Conservation (phyloP, 2,329 filamentous ascomycete genomes). For the Colletotrichum falcatum region DNA sequence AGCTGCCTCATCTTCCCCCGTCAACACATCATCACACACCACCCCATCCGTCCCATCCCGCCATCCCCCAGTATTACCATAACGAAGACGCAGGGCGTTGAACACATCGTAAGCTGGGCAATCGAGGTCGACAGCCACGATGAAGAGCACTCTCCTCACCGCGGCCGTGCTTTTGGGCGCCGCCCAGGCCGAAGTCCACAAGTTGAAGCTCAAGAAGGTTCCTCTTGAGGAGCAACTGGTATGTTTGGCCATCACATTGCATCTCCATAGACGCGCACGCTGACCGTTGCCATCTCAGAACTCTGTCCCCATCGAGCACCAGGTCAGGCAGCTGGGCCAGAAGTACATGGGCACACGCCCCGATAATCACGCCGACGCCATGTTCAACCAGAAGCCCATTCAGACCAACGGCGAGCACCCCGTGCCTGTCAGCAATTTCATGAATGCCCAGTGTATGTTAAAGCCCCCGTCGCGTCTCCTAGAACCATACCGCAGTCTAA, state of each 20-base stretch:
- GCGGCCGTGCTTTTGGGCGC: conserved; percentile 85
- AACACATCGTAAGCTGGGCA: conserved; percentile 19
- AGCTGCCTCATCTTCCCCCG: conserved; percentile 34
- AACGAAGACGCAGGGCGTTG: conserved; percentile 30
- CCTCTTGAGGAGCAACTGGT: conserved; percentile 93
- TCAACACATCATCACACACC: conserved; percentile 39
- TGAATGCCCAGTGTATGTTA: conserved; percentile 97
- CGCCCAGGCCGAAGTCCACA: conserved; percentile 88
- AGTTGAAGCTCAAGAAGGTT: conserved; percentile 98
- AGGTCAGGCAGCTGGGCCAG: conserved; percentile 86
- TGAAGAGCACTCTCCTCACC: conserved; percentile 88
- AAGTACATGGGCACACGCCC: conserved; percentile 94
- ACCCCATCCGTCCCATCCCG: conserved; percentile 16
- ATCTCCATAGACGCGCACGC: conserved; percentile 14
- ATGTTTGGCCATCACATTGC: conserved; percentile 53
- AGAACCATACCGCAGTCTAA: not conserved
- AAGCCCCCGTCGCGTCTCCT: not conserved
- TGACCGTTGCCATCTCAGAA: conserved; percentile 62
- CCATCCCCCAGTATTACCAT: conserved; percentile 29
- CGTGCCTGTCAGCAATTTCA: conserved; percentile 94
- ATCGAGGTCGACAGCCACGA: conserved; percentile 58
- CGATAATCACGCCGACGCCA: conserved; percentile 75
- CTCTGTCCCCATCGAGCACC: conserved; percentile 81
- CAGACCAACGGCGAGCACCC: conserved; percentile 77
- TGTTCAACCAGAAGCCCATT: conserved; percentile 82